Percentiles rank a stretch among this genome's conserved stretches.
phyloP scores from a whole-genome alignment of 331 rosid genomes.

The Acacia pycnantha region DNA sequence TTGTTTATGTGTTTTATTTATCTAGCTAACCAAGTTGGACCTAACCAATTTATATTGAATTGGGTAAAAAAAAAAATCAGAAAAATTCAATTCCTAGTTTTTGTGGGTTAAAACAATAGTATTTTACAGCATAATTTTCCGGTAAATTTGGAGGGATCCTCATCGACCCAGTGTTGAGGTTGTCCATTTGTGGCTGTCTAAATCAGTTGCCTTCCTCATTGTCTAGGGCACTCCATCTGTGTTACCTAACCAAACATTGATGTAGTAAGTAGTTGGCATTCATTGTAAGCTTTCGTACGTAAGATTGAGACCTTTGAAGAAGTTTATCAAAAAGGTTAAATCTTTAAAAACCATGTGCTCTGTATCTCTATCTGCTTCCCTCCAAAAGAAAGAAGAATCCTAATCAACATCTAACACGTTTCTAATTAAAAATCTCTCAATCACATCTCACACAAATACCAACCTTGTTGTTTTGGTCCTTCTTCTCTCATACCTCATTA shows the following conservation, averaged over 20 bases:
- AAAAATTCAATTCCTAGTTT: neutral
- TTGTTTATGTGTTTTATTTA: no score
- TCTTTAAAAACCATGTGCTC: neutral
- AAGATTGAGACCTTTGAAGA: neutral
- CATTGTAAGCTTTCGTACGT: neutral
- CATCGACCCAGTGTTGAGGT: neutral
- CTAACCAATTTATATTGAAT: neutral
- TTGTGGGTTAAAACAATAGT: neutral
- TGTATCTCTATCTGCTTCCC: neutral
- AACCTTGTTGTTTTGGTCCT: neutral
- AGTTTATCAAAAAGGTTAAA: neutral
- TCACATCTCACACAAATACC: conserved; percentile 1
- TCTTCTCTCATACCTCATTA: neutral
- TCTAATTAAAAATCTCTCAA: neutral
- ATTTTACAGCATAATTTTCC: neutral
- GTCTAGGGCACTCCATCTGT: neutral
- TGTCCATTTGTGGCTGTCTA: neutral
- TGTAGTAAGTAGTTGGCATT: conserved; percentile 8
- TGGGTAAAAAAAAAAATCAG: neutral
- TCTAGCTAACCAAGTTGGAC: neutral
- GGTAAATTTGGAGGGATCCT: neutral
- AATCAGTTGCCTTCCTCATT: neutral
- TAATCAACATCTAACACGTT: conserved; percentile 17
- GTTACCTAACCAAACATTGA: conserved; percentile 18
- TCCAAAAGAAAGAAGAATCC: neutral